phyloP scores from a whole-genome alignment of 306 rosid genomes.

The Vigna unguiculata region DNA sequence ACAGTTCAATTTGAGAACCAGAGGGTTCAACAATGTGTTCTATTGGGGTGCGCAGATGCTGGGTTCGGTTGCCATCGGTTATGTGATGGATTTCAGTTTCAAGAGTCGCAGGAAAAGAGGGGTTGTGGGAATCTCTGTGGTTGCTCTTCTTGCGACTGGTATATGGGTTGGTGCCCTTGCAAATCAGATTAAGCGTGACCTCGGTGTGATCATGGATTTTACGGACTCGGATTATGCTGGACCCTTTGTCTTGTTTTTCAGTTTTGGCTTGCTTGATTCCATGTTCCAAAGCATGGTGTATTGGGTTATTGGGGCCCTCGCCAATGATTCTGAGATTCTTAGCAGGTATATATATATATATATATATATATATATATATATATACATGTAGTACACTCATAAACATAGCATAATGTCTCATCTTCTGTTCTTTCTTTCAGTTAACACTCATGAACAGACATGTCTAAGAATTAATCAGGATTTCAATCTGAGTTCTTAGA shows the following conservation, averaged over 20 bases:
- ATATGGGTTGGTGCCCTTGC: conserved; percentile 91
- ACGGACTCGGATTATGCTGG: conserved; percentile 76
- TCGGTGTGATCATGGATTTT: conserved; percentile 58
- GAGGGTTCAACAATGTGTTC: conserved; percentile 87
- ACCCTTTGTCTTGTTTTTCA: conserved; percentile 80
- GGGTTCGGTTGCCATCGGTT: conserved; percentile 83
- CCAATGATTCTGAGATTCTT: conserved; percentile 82
- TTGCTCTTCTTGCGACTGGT: conserved; percentile 61
- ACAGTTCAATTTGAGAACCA: conserved; percentile 78
- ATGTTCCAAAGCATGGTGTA: conserved; percentile 89
- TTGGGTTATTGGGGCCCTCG: conserved; percentile 92
- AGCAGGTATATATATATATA: conserved; percentile 90
- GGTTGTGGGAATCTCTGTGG: conserved; percentile 63
- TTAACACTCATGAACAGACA: too few species aligned
- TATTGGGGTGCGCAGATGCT: conserved; percentile 98
- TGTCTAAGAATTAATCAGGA: neutral
- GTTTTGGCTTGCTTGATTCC: conserved; percentile 87
- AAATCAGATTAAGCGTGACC: conserved; percentile 63
- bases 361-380: too few species aligned
- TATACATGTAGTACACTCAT: neutral
- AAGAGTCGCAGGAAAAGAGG: conserved; percentile 82
- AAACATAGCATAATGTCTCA: neutral
- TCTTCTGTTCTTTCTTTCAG: neutral
- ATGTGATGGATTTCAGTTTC: conserved; percentile 83
- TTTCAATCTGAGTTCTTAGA: neutral